A percentile compares a stretch with the other conserved stretches of the same genome.
Conservation (phyloP, 2,329 filamentous ascomycete genomes). For the Venturia pyrina region DNA sequence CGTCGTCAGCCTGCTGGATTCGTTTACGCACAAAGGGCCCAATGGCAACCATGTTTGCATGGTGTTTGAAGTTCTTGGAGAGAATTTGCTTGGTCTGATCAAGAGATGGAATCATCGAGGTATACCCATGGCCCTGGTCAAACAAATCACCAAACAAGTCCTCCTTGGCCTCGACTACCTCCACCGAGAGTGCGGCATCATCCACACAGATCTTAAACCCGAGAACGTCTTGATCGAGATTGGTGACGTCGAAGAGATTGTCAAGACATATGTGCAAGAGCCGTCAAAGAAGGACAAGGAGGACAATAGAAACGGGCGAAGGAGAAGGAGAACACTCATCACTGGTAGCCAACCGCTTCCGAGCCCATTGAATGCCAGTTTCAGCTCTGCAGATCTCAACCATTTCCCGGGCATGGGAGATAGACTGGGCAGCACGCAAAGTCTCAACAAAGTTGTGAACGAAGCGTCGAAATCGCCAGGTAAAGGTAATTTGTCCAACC, state of each 20-base stretch:
- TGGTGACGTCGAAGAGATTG: constrained; percentile 96
- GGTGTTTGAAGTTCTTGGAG: constrained; percentile 96
- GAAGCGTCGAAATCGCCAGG: constrained; percentile 34
- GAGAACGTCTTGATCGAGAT: constrained; percentile 99
- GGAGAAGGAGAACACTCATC: constrained; percentile 84
- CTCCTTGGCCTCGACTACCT: constrained; percentile 91
- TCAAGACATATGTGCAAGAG: constrained; percentile 90
- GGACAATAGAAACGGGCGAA: constrained; percentile 81
- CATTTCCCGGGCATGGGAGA: constrained; percentile 33
- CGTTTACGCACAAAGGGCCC: constrained; percentile 94
- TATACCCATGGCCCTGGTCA: constrained; percentile 91
- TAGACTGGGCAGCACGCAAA: constrained; percentile 47
- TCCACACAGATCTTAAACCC: constrained; percentile 94
- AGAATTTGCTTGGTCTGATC: constrained; percentile 89
- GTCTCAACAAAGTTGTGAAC: constrained; percentile 74
- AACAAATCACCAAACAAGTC: constrained; percentile 98
- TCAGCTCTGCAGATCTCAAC: constrained; percentile 65
- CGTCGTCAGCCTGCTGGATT: constrained; percentile 91
- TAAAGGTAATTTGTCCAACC: constrained; percentile 46
- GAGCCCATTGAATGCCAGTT: constrained; percentile 85
- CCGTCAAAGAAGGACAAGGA: constrained; percentile 59
- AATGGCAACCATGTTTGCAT: constrained; percentile 97
- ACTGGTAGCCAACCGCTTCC: constrained; percentile 94
- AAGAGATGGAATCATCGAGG: constrained; percentile 98
- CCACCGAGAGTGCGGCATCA: constrained; percentile 96